Percentiles rank a stretch among this genome's conserved stretches.
Conservation (phyloP, 192 early-diverging fungal genomes). For the Linnemannia elongata region DNA sequence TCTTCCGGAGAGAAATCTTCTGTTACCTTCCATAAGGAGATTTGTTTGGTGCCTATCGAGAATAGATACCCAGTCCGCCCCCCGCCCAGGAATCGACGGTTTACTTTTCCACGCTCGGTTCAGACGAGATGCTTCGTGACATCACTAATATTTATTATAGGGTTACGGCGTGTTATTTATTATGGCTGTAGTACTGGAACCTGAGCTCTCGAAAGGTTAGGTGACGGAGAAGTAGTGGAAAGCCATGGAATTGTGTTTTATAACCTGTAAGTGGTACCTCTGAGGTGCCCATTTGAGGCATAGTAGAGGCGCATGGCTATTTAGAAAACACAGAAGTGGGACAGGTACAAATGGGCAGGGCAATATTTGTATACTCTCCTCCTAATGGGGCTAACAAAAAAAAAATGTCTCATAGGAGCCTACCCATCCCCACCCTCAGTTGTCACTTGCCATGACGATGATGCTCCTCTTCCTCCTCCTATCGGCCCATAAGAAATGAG, state of each 20-base stretch:
- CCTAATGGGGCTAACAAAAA: too few species aligned
- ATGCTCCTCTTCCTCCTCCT: neutral
- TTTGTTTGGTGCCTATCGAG: neutral
- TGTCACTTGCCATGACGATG: neutral
- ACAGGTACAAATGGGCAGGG: neutral
- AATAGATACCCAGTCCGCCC: neutral
- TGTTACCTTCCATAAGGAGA: neutral
- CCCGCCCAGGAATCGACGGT: neutral
- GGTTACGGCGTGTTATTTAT: neutral
- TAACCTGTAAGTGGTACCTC: neutral
- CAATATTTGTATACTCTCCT: neutral
- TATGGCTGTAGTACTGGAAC: neutral
- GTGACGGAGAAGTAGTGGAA: neutral
- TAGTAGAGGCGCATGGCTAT: constrained; percentile 2
- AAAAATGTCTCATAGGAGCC: constrained; percentile 4
- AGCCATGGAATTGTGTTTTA: neutral
- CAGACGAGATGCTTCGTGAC: neutral
- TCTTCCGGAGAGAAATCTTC: neutral
- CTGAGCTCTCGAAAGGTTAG: neutral
- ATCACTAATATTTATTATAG: neutral
- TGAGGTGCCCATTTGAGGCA: neutral
- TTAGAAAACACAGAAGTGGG: neutral
- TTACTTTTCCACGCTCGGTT: constrained; percentile 9
- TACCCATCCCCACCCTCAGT: neutral
- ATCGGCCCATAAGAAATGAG: neutral